Evolutionary conservation across 2,329 filamentous ascomycete genomes (phyloP).

Genomic region (Rutstroemia sydowiana): DNA sequence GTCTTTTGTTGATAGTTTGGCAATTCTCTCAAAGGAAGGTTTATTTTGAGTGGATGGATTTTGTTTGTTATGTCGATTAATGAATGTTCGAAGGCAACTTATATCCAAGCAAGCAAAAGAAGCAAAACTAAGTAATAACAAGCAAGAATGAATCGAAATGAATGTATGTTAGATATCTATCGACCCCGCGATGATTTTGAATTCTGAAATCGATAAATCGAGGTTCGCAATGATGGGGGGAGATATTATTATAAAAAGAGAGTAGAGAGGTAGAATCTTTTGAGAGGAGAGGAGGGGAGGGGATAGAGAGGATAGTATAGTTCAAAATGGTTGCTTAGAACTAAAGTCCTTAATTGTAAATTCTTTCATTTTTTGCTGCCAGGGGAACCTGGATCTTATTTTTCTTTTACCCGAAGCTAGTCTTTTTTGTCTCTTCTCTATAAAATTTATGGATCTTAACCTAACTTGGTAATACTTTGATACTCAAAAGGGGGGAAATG

Average conservation of each 20-base stretch:
- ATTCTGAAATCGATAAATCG: conserved; percentile 6
- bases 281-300: conserved; percentile 4
- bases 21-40: neutral
- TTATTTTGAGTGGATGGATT: conserved; percentile 4
- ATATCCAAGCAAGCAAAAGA: conserved; percentile 14
- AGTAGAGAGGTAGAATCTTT: neutral
- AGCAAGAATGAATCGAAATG: conserved; percentile 22
- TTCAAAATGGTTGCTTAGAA: neutral
- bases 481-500: no score
- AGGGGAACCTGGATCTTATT: no score
- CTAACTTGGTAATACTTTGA: no score
- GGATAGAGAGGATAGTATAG: neutral
- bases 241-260: neutral
- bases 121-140: neutral
- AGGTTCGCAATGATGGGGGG: conserved; percentile 10
- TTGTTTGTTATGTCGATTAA: conserved; percentile 20
- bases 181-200: conserved; percentile 20
- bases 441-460: no score
- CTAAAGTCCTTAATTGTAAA: no score
- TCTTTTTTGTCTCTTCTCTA: no score
- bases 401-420: no score
- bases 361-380: no score
- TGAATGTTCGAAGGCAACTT: conserved; percentile 26
- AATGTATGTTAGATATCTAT: conserved; percentile 12
- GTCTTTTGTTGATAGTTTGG: neutral